Percentiles rank a stretch among this genome's conserved stretches.
Evolutionary conservation across 257 asterid genomes (phyloP).

Genomic region (Primulina eburnea): DNA sequence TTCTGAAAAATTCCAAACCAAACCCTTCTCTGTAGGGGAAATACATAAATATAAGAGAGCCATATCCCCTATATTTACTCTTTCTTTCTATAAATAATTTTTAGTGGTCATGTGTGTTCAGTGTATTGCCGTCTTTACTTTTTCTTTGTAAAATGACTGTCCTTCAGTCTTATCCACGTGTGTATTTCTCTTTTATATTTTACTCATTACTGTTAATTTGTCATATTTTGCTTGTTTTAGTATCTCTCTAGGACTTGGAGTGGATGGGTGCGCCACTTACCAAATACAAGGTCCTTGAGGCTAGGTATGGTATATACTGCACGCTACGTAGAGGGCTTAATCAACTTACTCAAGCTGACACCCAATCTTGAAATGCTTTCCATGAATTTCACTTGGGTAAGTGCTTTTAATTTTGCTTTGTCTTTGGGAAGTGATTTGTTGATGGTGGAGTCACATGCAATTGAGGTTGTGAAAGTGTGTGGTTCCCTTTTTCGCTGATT

Average conservation of each 20-base stretch:
- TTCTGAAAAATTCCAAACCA: background rate
- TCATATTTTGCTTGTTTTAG: slow-evolving; percentile 20
- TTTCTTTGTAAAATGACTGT: background rate
- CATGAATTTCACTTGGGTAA: slow-evolving; percentile 16
- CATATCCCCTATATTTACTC: background rate
- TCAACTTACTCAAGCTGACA: slow-evolving; percentile 16
- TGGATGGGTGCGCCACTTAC: background rate
- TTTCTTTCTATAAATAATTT: background rate
- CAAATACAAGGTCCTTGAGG: slow-evolving; percentile 22
- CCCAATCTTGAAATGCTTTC: slow-evolving; percentile 19
- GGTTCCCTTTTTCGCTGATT: background rate
- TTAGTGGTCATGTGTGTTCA: background rate
- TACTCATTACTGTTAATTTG: background rate
- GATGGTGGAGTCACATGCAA: background rate
- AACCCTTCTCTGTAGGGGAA: background rate
- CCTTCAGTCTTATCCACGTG: background rate
- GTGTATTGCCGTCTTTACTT: background rate
- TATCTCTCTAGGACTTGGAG: background rate
- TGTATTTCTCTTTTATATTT: background rate
- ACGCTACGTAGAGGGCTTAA: slow-evolving; percentile 18
- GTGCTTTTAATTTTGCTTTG: background rate
- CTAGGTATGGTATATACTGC: background rate
- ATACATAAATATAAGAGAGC: background rate
- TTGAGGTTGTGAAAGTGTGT: background rate
- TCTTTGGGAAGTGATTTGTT: background rate